phyloP scores from a whole-genome alignment of 2,329 filamentous ascomycete species.

The Diaporthe sp. region DNA sequence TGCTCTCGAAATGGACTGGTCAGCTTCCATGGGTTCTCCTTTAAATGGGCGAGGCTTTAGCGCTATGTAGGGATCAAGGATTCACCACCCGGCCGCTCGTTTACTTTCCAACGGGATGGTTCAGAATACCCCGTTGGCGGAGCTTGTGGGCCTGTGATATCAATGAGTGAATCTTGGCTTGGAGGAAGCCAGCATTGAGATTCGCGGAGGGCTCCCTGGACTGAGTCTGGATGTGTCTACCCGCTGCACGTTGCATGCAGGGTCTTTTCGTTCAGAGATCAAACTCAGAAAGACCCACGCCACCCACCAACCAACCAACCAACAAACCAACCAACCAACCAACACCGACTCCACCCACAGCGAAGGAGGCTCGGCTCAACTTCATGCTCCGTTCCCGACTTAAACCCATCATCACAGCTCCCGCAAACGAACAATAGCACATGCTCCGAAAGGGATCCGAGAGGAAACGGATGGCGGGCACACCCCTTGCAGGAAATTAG shows the following conservation, averaged over 20 bases:
- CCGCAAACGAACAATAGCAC: background rate
- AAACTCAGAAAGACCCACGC: constrained; percentile 1
- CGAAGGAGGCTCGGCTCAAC: background rate
- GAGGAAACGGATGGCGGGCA: background rate
- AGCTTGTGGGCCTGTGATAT: constrained; percentile 6
- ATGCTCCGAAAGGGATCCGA: background rate
- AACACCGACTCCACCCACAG: background rate
- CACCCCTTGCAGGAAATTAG: background rate
- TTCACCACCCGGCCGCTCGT: background rate
- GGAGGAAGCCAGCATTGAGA: background rate
- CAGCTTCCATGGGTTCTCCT: background rate
- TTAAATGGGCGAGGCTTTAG: background rate
- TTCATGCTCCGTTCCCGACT: constrained; percentile 4
- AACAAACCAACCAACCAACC: too few relatives aligned
- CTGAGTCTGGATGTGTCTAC: background rate
- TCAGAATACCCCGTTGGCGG: background rate
- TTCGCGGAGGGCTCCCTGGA: background rate
- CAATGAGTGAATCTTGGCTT: background rate
- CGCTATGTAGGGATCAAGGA: constrained; percentile 21
- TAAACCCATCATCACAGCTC: background rate
- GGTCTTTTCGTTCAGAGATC: background rate
- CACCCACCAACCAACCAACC: too few relatives aligned
- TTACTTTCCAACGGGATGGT: background rate
- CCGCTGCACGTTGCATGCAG: background rate
- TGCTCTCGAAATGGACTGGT: background rate